These are phyloP conservation scores for Neurospora sp. DNA, from an alignment of 495 filamentous ascomycete genomes.

Conservation along the genomic window DNA sequence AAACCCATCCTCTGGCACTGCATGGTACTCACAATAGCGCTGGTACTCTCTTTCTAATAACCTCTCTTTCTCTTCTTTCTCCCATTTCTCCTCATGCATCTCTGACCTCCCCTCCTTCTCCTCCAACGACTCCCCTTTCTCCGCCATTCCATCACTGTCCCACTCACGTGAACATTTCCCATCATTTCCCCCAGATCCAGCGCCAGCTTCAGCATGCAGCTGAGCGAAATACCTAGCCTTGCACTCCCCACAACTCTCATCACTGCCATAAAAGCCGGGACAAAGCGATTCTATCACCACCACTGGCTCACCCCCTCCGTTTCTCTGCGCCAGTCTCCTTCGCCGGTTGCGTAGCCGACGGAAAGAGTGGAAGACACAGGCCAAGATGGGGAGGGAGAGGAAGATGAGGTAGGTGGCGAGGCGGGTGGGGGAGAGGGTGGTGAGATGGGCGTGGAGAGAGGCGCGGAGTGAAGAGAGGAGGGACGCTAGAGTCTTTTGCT, in stretches of 20 bases:
- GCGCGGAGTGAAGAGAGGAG: neutral
- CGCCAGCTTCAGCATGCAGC: neutral
- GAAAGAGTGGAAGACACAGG: neutral
- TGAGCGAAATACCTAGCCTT: neutral
- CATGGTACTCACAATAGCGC: neutral
- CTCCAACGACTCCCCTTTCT: neutral
- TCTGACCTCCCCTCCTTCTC: neutral
- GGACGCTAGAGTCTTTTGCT: conserved; percentile 7
- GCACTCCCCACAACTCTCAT: neutral
- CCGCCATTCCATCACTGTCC: neutral
- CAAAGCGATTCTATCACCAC: neutral
- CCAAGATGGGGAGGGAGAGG: neutral
- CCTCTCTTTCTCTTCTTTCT: neutral
- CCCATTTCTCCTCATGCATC: no score
- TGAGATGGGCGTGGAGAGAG: neutral
- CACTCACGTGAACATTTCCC: neutral
- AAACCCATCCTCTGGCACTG: neutral
- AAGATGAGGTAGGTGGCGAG: neutral
- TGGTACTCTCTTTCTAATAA: neutral
- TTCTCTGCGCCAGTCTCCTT: neutral
- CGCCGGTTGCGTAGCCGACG: neutral
- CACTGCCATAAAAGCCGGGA: neutral
- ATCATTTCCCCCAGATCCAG: neutral
- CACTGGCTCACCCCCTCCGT: neutral
- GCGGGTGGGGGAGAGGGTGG: neutral